These are phyloP conservation scores for Agaricus sinodeliciosus DNA, from an alignment of 768 basidiomycete genomes.

Conservation along the genomic window DNA sequence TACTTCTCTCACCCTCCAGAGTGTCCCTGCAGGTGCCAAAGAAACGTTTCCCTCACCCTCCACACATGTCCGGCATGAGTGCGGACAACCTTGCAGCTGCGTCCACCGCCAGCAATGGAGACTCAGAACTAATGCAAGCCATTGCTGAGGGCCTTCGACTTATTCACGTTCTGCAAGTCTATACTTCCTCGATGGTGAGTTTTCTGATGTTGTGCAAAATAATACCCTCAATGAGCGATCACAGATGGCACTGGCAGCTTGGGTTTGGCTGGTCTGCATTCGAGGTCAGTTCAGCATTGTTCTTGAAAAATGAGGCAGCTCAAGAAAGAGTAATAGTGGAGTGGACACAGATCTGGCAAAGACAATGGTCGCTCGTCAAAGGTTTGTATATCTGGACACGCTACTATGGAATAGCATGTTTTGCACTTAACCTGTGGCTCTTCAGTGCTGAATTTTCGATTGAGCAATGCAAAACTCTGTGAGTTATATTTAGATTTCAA, in stretches of 20 bases:
- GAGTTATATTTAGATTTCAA: neutral
- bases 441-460: slow-evolving; percentile 12
- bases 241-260: slow-evolving; percentile 13
- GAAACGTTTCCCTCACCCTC: neutral
- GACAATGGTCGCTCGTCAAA: slow-evolving; percentile 13
- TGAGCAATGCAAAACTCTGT: slow-evolving; percentile 13
- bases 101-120: neutral
- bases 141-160: slow-evolving; percentile 9
- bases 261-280: slow-evolving; percentile 12
- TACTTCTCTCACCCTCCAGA: no score
- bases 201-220: neutral
- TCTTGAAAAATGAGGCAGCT: neutral
- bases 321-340: neutral
- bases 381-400: slow-evolving; percentile 13
- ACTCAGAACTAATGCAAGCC: neutral
- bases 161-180: slow-evolving; percentile 13
- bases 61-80: slow-evolving; percentile 10
- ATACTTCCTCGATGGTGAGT: slow-evolving; percentile 13
- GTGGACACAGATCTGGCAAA: slow-evolving; percentile 13
- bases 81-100: slow-evolving; percentile 11
- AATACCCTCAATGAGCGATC: neutral
- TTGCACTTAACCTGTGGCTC: slow-evolving; percentile 13
- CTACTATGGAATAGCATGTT: slow-evolving; percentile 13
- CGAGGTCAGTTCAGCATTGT: neutral
- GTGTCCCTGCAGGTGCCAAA: no score